These are phyloP conservation scores for Chaetothyriales sp. DNA, from an alignment of 2,329 filamentous ascomycete genomes.

Conservation along the genomic window DNA sequence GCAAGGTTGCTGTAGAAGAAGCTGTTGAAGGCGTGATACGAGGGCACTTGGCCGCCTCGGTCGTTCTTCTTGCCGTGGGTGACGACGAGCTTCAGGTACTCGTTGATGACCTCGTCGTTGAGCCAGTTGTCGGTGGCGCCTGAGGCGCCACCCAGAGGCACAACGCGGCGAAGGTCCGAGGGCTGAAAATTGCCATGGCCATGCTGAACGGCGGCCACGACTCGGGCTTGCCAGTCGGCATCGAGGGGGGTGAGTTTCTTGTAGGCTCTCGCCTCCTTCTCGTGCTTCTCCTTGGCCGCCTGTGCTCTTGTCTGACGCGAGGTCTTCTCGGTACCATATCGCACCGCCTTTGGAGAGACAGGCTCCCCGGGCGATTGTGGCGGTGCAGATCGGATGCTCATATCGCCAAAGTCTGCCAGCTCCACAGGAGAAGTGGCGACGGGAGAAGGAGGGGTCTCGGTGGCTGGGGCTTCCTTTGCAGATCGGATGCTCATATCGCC, in stretches of 20 bases:
- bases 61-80: conserved; percentile 19
- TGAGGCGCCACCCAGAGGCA: conserved; percentile 6
- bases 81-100: conserved; percentile 30
- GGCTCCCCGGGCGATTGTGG: neutral
- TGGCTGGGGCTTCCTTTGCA: too few species aligned
- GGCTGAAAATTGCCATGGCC: conserved; percentile 10
- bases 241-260: conserved; percentile 24
- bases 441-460: too few species aligned
- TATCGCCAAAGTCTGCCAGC: neutral
- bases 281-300: neutral
- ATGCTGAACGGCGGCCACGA: conserved; percentile 20
- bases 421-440: too few species aligned
- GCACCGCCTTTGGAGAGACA: neutral
- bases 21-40: conserved; percentile 31
- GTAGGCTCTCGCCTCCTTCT: neutral
- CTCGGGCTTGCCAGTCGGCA: conserved; percentile 24
- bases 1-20: conserved; percentile 32
- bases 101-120: conserved; percentile 35
- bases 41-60: conserved; percentile 21
- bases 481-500: too few species aligned
- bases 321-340: neutral
- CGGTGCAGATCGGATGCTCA: neutral
- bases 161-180: conserved; percentile 14
- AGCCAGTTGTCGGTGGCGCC: conserved; percentile 24
- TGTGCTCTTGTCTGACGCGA: neutral